Percentiles rank a stretch among this genome's conserved stretches.
phyloP scores from a whole-genome alignment of 352 stramenopile genomes.

The Phytophthora vignae region DNA sequence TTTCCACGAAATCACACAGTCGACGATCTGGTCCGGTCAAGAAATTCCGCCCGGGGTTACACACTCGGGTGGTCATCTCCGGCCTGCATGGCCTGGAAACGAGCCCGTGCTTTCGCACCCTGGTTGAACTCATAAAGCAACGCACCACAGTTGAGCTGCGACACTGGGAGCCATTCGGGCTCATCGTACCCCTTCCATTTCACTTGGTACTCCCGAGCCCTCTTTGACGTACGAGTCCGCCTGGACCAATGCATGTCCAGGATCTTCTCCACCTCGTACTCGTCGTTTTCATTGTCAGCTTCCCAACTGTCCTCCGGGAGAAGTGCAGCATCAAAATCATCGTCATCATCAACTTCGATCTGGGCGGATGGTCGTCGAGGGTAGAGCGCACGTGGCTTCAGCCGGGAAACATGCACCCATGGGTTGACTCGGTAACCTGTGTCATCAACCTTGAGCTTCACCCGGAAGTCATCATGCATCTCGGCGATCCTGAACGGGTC shows the following conservation, averaged over 20 bases:
- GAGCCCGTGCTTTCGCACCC: background rate
- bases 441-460: background rate
- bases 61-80: background rate
- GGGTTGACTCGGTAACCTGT: constrained; percentile 1
- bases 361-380: background rate
- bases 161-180: background rate
- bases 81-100: background rate
- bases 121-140: background rate
- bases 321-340: background rate
- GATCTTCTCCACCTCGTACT: background rate
- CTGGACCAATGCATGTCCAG: background rate
- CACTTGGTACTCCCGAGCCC: background rate
- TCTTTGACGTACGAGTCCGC: background rate
- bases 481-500: constrained; percentile 5
- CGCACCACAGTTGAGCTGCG: background rate
- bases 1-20: no score
- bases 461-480: background rate
- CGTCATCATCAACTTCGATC: background rate
- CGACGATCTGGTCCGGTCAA: no score
- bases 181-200: background rate
- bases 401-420: background rate
- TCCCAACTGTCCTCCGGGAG: background rate
- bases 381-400: background rate
- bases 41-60: no score
- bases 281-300: background rate